phyloP scores from a whole-genome alignment of 345 rosid species.

The Acer yangbiense region DNA sequence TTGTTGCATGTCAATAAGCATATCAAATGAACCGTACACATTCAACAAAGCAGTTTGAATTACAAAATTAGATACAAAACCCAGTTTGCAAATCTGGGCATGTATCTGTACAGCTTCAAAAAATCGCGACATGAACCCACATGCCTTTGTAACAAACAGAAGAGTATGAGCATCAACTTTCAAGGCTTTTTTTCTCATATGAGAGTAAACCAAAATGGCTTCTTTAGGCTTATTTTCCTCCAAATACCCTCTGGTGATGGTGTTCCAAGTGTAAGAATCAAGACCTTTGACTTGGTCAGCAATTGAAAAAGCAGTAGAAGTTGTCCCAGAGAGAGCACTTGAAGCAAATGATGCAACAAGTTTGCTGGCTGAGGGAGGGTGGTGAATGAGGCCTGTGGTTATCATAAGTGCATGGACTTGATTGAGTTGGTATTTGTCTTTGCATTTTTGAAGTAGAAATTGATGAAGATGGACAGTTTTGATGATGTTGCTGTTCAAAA shows the following conservation, averaged over 20 bases:
- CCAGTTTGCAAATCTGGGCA: constrained; percentile 35
- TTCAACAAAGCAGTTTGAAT: constrained; percentile 34
- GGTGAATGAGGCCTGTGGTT: constrained; percentile 25
- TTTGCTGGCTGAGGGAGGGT: constrained; percentile 28
- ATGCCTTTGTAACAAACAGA: constrained; percentile 41
- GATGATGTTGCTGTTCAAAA: neutral
- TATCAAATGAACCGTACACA: constrained; percentile 8
- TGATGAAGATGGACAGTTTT: neutral
- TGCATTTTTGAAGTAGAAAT: constrained; percentile 19
- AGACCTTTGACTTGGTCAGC: constrained; percentile 23
- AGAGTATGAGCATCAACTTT: constrained; percentile 32
- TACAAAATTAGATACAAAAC: constrained; percentile 28
- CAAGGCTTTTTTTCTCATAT: constrained; percentile 33
- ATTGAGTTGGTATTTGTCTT: constrained; percentile 8
- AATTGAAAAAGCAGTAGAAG: constrained; percentile 24
- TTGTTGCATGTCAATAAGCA: constrained; percentile 15
- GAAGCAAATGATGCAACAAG: constrained; percentile 25
- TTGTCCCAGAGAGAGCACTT: neutral
- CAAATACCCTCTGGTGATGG: constrained; percentile 29
- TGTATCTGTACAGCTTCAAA: constrained; percentile 36
- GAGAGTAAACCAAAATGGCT: constrained; percentile 31
- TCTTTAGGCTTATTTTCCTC: constrained; percentile 21
- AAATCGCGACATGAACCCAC: constrained; percentile 28
- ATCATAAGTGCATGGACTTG: constrained; percentile 26
- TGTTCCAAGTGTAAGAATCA: constrained; percentile 33